Evolutionary conservation across 179 eudicot species (phyloP).

Genomic region (Camellia oleifera): DNA sequence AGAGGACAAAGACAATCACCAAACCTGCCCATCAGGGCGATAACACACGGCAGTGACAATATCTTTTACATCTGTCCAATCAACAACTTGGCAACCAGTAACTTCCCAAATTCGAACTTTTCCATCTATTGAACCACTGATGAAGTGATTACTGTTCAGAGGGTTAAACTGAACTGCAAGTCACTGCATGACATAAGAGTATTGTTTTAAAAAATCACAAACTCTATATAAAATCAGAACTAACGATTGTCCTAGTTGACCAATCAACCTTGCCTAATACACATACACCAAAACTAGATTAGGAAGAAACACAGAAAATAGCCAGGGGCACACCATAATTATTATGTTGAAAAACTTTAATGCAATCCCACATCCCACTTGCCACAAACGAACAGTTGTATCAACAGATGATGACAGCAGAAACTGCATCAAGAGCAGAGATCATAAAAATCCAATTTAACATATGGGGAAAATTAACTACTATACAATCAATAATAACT

Average conservation of each 20-base stretch:
- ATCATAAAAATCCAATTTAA: constrained; percentile 9
- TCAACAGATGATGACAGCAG: constrained; percentile 82
- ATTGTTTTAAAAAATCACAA: constrained; percentile 11
- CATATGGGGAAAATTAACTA: constrained; percentile 2
- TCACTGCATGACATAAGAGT: constrained; percentile 41
- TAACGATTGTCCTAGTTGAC: neutral
- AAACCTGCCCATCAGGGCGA: constrained; percentile 80
- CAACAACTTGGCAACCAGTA: constrained; percentile 60
- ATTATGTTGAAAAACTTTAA: constrained; percentile 64
- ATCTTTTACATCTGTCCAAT: constrained; percentile 79
- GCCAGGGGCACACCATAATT: constrained; percentile 56
- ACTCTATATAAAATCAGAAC: neutral
- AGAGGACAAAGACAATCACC: constrained; percentile 19
- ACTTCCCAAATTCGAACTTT: constrained; percentile 87
- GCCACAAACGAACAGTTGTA: constrained; percentile 85
- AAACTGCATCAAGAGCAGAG: constrained; percentile 46
- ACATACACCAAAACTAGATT: neutral
- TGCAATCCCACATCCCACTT: constrained; percentile 62
- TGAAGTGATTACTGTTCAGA: constrained; percentile 66
- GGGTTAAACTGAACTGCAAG: constrained; percentile 79
- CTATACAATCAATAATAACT: constrained; percentile 23
- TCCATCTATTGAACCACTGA: constrained; percentile 95
- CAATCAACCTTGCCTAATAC: neutral
- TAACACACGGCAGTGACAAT: constrained; percentile 85
- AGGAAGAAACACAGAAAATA: neutral